Conservation (phyloP, 495 filamentous ascomycete species). For the Glarea lozoyensis region DNA sequence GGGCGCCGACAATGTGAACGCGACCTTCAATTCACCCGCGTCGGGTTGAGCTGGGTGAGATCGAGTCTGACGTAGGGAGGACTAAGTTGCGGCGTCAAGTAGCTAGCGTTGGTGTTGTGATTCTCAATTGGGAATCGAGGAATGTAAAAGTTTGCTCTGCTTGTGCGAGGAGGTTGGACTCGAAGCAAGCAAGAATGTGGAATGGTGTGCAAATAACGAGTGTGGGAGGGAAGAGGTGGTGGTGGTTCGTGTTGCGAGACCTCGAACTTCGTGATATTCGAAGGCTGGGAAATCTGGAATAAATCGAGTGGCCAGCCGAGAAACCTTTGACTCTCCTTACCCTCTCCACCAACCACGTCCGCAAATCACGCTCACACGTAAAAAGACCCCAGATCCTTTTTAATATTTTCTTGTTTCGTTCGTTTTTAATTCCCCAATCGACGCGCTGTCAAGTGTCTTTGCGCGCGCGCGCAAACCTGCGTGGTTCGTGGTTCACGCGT, state of each 20-base stretch:
- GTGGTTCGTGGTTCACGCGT: not conserved
- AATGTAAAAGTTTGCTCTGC: not conserved
- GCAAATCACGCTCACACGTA: not conserved
- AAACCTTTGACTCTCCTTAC: not conserved
- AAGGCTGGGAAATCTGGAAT: not conserved
- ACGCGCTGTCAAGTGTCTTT: not conserved
- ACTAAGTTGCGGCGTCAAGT: not conserved
- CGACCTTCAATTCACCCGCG: constrained; percentile 5
- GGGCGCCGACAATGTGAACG: constrained; percentile 18
- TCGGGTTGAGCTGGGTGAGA: constrained; percentile 1
- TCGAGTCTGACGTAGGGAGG: not conserved
- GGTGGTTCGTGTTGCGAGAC: no score
- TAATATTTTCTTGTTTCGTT: not conserved
- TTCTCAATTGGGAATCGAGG: constrained; percentile 1
- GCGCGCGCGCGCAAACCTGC: not conserved
- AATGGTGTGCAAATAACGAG: not conserved
- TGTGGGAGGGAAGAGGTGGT: not conserved
- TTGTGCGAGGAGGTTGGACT: not conserved
- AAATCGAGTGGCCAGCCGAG: not conserved
- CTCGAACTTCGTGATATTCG: no score
- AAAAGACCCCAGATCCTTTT: not conserved
- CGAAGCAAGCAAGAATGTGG: not conserved
- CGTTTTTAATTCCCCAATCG: not conserved
- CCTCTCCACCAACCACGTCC: not conserved
- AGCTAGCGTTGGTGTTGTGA: constrained; percentile 4